Base-by-base conservation (phyloP, 345 rosid genomes). In the Populus euphratica region DNA sequence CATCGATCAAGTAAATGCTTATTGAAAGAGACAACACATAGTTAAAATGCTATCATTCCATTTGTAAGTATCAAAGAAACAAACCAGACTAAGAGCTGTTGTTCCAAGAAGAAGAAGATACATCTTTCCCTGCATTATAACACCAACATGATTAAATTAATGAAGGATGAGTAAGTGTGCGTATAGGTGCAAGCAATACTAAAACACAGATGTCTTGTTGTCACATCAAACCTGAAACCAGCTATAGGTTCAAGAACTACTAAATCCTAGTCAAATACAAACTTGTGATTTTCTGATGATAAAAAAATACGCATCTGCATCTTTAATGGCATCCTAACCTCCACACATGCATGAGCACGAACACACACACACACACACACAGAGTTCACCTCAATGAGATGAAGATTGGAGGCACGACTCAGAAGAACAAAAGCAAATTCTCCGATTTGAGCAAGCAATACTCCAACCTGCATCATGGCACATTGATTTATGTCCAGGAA, bases 51-150 rank as follows among this genome's bases (percentile, higher is more conserved):
- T 49, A 65, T 70, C 23, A 7, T 65, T 54, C 35, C 68, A 69
- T 59, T 49, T 65, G 1, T 10, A 63, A 25, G 73, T 49, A 75
- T 73, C 29, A 39, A 73, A 76, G 64, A 76, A 73, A 78, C 87
- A 75, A 81, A 96, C 99, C 80, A 96, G 90, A 86, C 99, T 96
- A 69, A 93, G 86, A 77, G 99, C 99, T 73, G 98, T 96, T 69
- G 98, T 96, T 78, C 99, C 98, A 74, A 96, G 90, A 74, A 96
- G 98, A 82, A 96, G 98, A 73, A 96, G 96, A 82, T 96, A 96
- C 97, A 96, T 94, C 89, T 96, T 96, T 81, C 97, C 97, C 99
- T 96, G 83, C 82, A 87, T 64, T 17, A 73, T 66, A 23, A n/a
- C 78, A 74, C 3, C 39, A 69, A 69, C 39, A 20, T 17, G 25